A percentile compares a stretch with the other conserved stretches of the same genome.
Conservation (phyloP, 441 rosid genomes). For the Bocquillonia castaneifolia region DNA sequence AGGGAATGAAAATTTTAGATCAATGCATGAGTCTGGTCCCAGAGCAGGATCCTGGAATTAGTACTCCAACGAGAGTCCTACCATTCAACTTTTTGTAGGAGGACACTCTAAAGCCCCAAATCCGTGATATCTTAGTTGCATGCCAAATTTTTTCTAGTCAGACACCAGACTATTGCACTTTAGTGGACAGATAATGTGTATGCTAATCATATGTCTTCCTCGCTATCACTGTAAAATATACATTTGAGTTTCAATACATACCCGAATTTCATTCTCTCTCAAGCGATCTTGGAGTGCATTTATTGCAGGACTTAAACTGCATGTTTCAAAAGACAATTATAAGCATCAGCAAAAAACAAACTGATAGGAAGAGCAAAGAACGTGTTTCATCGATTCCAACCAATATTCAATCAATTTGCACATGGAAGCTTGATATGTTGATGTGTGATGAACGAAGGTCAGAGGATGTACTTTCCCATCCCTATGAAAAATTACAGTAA, state of each 20-base stretch:
- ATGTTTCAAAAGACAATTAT: conserved; percentile 20
- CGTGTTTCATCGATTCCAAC: conserved; percentile 37
- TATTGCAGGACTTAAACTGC: conserved; percentile 92
- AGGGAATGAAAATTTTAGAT: not conserved
- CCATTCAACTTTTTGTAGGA: not conserved
- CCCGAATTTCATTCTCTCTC: conserved; percentile 86
- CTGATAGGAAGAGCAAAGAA: conserved; percentile 15
- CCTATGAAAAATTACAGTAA: conserved; percentile 32
- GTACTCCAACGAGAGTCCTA: not conserved
- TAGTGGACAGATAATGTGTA: not conserved
- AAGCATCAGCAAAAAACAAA: not conserved
- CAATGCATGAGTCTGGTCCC: not conserved
- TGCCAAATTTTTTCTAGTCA: not conserved
- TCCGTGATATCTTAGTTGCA: not conserved
- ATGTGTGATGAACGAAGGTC: conserved; percentile 80
- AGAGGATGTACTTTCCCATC: conserved; percentile 84
- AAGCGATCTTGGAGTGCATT: conserved; percentile 74
- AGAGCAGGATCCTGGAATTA: conserved; percentile 1
- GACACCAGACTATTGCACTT: not conserved
- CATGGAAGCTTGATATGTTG: conserved; percentile 92
- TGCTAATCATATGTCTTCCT: not conserved
- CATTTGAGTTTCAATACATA: conserved; percentile 26
- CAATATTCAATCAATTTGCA: conserved; percentile 95
- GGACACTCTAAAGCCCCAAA: not conserved
- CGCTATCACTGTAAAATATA: conserved; percentile 1